Conservation (phyloP, 2,329 filamentous ascomycete species). For the Raffaelea arxii region DNA sequence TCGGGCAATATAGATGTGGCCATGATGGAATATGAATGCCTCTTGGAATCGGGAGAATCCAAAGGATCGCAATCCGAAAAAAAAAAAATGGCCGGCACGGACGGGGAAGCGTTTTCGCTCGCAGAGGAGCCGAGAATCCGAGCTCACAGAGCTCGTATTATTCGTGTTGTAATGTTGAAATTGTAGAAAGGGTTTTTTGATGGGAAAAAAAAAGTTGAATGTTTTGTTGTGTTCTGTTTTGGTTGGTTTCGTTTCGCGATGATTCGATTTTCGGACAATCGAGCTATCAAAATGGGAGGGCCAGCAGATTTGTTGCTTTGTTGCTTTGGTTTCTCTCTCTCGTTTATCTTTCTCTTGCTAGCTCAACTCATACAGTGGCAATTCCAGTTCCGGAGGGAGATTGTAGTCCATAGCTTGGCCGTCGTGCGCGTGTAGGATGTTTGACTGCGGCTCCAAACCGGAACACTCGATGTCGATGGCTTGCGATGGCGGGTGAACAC, state of each 20-base stretch:
- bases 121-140: not conserved
- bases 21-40: not conserved
- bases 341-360: too few relatives aligned
- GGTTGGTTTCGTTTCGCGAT: too few relatives aligned
- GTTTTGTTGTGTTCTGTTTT: too few relatives aligned
- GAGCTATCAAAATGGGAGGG: too few relatives aligned
- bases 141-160: not conserved
- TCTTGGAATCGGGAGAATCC: not conserved
- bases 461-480: conserved; percentile 5
- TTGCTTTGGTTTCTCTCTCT: too few relatives aligned
- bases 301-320: too few relatives aligned
- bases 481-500: conserved; percentile 8
- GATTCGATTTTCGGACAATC: too few relatives aligned
- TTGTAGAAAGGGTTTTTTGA: not conserved
- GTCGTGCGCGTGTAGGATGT: conserved; percentile 1
- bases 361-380: conserved; percentile 12
- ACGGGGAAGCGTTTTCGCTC: not conserved
- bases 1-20: conserved; percentile 3
- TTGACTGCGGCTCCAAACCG: conserved; percentile 6
- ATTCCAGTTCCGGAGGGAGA: conserved; percentile 1
- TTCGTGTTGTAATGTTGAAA: not conserved
- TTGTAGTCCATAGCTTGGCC: conserved; percentile 13
- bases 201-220: too few relatives aligned
- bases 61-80: conserved; percentile 1
- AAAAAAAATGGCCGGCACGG: not conserved